Base-by-base conservation (phyloP, 441 rosid species). In the Erodium trifolium region DNA sequence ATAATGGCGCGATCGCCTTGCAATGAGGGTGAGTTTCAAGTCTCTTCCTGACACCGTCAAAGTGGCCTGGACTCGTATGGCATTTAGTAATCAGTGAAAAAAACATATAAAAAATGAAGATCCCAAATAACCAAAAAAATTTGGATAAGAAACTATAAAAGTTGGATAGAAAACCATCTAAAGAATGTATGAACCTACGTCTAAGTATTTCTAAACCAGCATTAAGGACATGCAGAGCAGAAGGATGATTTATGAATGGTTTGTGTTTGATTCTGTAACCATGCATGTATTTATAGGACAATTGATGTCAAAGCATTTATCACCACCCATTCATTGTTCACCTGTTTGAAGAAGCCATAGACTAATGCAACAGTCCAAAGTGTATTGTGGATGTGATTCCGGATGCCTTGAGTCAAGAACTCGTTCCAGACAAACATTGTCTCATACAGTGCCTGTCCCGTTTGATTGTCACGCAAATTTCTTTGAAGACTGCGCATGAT, bases 391-490 rank as follows among this genome's bases (percentile, higher is more conserved):
- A 91, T 96, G 78, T 85, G 90, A 74, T 83, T 85, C 68, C 99
- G 92, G 68, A 93, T 84, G 60, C 87, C 99, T 70, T 86, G 91
- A 47, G 99, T 91, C 84, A 96, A 77, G 79, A 87, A 96, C 78
- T 91, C 98, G 80, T 95, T 95, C 99, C 99, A 95, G 64, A 95
- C 99, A 77, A 91, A 95, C 99, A 95, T 95, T 63, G 95, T 92
- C 68, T 91, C 93, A 70, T 95, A 91, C 6, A 83, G 86, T 53
- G 80, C 82, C 53, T 73, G 87, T n/a, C 91, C 96, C 75, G 83
- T 81, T 84, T 86, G 87, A 72, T 75, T 82, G 71, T 86, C 78
- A 77, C 87, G 85, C 80, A 88, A 71, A 79, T 93, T 93, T 74
- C 81, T 89, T 79, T 96, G 99, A 79, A 91, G 96, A 82, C 97